Evolutionary conservation across 192 early-diverging fungal genomes (phyloP), one percentile per base, ranked within the genome.

Genomic region (Rhizophagus prolifer): DNA sequence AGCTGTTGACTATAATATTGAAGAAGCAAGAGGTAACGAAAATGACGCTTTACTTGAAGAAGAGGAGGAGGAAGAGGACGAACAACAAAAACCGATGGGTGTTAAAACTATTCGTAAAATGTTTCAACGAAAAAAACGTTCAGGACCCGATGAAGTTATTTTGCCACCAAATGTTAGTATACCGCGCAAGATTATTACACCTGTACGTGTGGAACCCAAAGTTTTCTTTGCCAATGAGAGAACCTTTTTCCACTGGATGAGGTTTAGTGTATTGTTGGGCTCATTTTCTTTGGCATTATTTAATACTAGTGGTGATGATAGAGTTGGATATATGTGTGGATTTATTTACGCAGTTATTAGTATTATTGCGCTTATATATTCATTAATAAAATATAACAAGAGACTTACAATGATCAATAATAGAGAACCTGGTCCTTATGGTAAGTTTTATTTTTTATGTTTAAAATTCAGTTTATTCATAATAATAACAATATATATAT

Each of bases 141-240:
- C 44, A 31, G 30, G 7, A 26, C 64, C 75, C 0, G 71, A 79
- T 16, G 66, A 74, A 23, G 79, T 81, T 1, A 71, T 78, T 34
- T 58, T 82, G 21, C 81, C 84, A 60, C 80, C 79, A 59, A 82
- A 76, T 63, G 73, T 85, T 36, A 77, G 66, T 34, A 31, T 79
- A 4, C 88, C 84, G 23, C 84, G 83, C 76, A 87, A 86, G 68
- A 66, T 85, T 19, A 72, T 76, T 3, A 86, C 83, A 26, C 84
- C 90, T 9, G 81, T 93, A 23, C 87, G 91, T 58, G 90, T 94
- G 14, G 94, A 95, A 74, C 92, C 94, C 16, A 95, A 95, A 84
- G 91, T 93, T 9, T 94, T 90, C 70, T 93, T 95, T 82, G 93
- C 93, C 58, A 95, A 95, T 74, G 94, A 95, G 81, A 85, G 94